Evolutionary conservation across 768 basidiomycete genomes (phyloP).

Genomic region (Suillus variegatus): DNA sequence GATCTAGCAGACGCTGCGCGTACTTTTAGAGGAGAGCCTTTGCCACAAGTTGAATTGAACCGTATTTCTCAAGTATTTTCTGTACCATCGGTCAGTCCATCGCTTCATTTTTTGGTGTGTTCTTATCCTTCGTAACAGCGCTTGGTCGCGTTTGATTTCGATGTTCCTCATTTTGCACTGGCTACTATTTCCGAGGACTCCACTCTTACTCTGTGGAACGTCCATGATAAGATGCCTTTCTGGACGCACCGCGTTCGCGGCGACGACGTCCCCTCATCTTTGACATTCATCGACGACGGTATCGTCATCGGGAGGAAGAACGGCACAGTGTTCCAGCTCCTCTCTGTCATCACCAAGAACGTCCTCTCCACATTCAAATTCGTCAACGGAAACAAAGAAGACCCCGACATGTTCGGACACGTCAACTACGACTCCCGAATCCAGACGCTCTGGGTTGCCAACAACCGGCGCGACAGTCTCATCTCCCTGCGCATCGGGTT

Average conservation of each 20-base stretch:
- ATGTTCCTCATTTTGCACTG: constrained; percentile 71
- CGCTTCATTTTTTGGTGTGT: background rate
- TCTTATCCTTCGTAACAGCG: constrained; percentile 45
- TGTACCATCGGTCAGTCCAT: constrained; percentile 64
- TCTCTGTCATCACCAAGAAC: constrained; percentile 71
- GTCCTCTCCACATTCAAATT: constrained; percentile 82
- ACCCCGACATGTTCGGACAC: constrained; percentile 87
- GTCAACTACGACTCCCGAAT: constrained; percentile 83
- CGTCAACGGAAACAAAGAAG: constrained; percentile 66
- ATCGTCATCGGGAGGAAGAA: constrained; percentile 82
- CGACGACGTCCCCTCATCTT: constrained; percentile 78
- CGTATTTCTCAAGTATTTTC: constrained; percentile 69
- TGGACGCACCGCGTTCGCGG: constrained; percentile 76
- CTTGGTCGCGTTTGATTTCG: constrained; percentile 84
- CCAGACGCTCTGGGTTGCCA: constrained; percentile 86
- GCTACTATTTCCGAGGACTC: constrained; percentile 85
- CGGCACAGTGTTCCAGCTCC: constrained; percentile 81
- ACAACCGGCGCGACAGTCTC: constrained; percentile 81
- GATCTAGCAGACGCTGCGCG: constrained; percentile 67
- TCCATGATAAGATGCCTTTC: constrained; percentile 74
- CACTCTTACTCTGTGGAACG: constrained; percentile 80
- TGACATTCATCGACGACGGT: constrained; percentile 86
- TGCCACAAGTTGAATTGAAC: constrained; percentile 68
- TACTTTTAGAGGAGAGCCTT: constrained; percentile 61
- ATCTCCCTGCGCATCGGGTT: constrained; percentile 77